Evolutionary conservation across 2,329 filamentous ascomycete species (phyloP).

Genomic region (Aspergillus sp.): DNA sequence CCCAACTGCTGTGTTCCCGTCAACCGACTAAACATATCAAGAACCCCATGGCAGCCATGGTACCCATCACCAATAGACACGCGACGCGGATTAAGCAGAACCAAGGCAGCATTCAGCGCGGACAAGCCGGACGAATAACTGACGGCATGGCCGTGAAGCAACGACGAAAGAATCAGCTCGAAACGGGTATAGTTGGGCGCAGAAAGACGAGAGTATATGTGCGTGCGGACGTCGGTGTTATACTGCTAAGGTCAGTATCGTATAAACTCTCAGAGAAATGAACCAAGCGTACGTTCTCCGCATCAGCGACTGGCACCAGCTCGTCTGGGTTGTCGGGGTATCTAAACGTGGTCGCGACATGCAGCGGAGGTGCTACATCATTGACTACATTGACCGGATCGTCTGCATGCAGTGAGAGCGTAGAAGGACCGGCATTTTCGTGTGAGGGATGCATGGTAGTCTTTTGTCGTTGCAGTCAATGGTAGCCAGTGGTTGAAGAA

Average conservation of each 20-base stretch:
- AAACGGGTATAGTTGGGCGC: slow-evolving; percentile 76
- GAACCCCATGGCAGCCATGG: slow-evolving; percentile 86
- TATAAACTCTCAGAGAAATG: neutral
- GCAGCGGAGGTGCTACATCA: slow-evolving; percentile 80
- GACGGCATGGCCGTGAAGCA: slow-evolving; percentile 58
- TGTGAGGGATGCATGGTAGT: slow-evolving; percentile 18
- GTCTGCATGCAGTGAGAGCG: slow-evolving; percentile 73
- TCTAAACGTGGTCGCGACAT: slow-evolving; percentile 85
- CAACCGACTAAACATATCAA: slow-evolving; percentile 64
- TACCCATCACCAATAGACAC: slow-evolving; percentile 81
- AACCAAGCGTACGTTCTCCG: neutral
- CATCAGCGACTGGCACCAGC: slow-evolving; percentile 47
- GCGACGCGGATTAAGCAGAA: slow-evolving; percentile 72
- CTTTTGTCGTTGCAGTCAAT: neutral
- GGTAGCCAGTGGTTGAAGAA: slow-evolving; percentile 9
- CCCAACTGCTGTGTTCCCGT: slow-evolving; percentile 65
- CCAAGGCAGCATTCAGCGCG: slow-evolving; percentile 79
- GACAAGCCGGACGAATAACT: slow-evolving; percentile 80
- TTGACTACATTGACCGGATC: slow-evolving; percentile 63
- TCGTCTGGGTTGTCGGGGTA: slow-evolving; percentile 64
- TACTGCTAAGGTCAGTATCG: slow-evolving; percentile 10
- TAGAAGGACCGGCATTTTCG: slow-evolving; percentile 44
- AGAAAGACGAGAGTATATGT: slow-evolving; percentile 76
- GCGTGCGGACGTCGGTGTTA: slow-evolving; percentile 32
- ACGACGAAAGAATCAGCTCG: slow-evolving; percentile 67